These are phyloP conservation scores for Colletotrichum destructivum DNA, from an alignment of 2,329 filamentous ascomycete species.

Conservation along the genomic window DNA sequence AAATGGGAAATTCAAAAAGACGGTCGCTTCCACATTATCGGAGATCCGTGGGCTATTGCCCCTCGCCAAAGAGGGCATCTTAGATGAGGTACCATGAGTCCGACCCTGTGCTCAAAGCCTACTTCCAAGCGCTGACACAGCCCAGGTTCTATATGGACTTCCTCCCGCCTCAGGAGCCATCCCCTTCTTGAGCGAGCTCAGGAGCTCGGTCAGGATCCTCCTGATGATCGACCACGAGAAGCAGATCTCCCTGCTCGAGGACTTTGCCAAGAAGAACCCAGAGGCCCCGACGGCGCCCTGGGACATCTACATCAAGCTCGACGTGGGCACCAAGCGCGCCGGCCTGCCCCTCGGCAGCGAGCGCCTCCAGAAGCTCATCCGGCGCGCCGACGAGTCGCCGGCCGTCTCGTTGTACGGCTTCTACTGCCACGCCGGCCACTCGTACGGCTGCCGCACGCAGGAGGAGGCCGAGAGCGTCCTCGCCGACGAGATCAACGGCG, in stretches of 20 bases:
- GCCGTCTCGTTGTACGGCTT: slow-evolving; percentile 53
- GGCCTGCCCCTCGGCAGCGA: slow-evolving; percentile 49
- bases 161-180: slow-evolving; percentile 56
- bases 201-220: slow-evolving; percentile 50
- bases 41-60: slow-evolving; percentile 58
- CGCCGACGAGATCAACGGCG: slow-evolving; percentile 50
- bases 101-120: too few relatives aligned
- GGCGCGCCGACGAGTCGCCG: slow-evolving; percentile 47
- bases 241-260: slow-evolving; percentile 51
- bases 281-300: slow-evolving; percentile 44
- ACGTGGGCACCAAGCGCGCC: slow-evolving; percentile 54
- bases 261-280: slow-evolving; percentile 26
- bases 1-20: slow-evolving; percentile 53
- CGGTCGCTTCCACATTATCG: slow-evolving; percentile 57
- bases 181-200: slow-evolving; percentile 49
- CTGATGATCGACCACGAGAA: slow-evolving; percentile 57
- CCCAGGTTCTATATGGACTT: slow-evolving; percentile 56
- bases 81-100: slow-evolving; percentile 36
- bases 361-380: slow-evolving; percentile 48
- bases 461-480: slow-evolving; percentile 51
- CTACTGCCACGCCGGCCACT: slow-evolving; percentile 57
- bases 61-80: slow-evolving; percentile 54
- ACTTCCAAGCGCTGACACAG: not conserved
- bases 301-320: slow-evolving; percentile 56
- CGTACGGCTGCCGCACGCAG: slow-evolving; percentile 51